Evolutionary conservation across 352 stramenopile species (phyloP).

Genomic region (Elongisporangium senticosum): DNA sequence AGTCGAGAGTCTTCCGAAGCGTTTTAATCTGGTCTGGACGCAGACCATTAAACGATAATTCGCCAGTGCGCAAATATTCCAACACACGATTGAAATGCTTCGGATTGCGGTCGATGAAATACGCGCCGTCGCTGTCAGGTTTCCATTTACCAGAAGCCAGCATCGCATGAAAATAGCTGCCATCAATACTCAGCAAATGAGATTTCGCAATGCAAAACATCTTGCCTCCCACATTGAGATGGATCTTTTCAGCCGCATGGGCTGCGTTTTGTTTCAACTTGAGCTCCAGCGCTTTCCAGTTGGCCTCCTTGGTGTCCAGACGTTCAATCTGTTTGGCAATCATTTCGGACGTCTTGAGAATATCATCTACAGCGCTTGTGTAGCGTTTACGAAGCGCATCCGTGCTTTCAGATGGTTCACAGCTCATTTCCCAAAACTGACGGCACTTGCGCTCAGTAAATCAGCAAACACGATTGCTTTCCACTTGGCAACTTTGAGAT

Average conservation of each 20-base stretch:
- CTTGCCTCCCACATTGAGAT: constrained; percentile 12
- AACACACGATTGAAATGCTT: not conserved
- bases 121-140: not conserved
- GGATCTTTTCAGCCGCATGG: not conserved
- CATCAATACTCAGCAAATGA: constrained; percentile 8
- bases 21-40: not conserved
- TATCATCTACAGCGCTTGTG: too few species aligned
- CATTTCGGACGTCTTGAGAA: too few species aligned
- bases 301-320: not conserved
- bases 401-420: too few species aligned
- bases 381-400: too few species aligned
- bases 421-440: too few species aligned
- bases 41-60: not conserved
- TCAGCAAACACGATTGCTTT: too few species aligned
- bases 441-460: too few species aligned
- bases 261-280: not conserved
- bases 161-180: constrained; percentile 17
- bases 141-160: not conserved
- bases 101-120: not conserved
- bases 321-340: not conserved
- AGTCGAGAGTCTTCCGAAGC: not conserved
- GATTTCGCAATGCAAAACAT: constrained; percentile 11
- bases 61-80: not conserved
- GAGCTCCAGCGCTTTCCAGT: not conserved
- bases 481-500: too few species aligned